Percentiles rank a stretch among this genome's conserved stretches.
phyloP scores from a whole-genome alignment of 2,329 filamentous ascomycete genomes.

The Apiospora kogelbergensis region DNA sequence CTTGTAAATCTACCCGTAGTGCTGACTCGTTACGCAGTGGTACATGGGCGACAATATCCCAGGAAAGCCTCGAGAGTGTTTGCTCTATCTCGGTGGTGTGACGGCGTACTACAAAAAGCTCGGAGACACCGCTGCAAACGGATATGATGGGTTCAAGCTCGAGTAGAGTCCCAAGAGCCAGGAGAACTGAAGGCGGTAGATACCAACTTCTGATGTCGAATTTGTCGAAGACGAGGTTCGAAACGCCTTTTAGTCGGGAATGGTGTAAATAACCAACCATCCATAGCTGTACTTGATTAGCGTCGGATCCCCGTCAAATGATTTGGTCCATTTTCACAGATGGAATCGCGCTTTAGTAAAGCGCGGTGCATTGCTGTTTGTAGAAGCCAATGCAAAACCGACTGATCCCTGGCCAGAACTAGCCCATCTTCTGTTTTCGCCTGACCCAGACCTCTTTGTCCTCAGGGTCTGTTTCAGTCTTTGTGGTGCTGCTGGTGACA shows the following conservation, averaged over 20 bases:
- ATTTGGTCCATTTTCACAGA: no score
- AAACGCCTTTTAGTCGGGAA: no score
- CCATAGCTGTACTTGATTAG: no score
- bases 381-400: no score
- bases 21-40: conserved; percentile 13
- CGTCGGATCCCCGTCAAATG: no score
- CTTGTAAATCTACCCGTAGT: not conserved
- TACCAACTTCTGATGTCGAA: no score
- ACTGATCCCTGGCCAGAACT: no score
- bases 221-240: no score
- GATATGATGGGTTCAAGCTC: not conserved
- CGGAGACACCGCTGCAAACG: not conserved
- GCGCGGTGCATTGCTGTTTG: no score
- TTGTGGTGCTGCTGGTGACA: not conserved
- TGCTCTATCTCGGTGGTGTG: conserved; percentile 32
- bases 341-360: no score
- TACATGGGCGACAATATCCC: conserved; percentile 42
- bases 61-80: conserved; percentile 35
- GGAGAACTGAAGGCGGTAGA: not conserved
- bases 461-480: not conserved
- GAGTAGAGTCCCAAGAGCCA: not conserved
- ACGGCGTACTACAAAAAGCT: conserved; percentile 16
- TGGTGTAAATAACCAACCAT: no score
- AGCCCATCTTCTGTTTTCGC: conserved; percentile 32
- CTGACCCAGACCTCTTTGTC: conserved; percentile 30